Base-by-base conservation (phyloP, 2,329 filamentous ascomycete genomes). In the Chaetomiaceae sp. region DNA sequence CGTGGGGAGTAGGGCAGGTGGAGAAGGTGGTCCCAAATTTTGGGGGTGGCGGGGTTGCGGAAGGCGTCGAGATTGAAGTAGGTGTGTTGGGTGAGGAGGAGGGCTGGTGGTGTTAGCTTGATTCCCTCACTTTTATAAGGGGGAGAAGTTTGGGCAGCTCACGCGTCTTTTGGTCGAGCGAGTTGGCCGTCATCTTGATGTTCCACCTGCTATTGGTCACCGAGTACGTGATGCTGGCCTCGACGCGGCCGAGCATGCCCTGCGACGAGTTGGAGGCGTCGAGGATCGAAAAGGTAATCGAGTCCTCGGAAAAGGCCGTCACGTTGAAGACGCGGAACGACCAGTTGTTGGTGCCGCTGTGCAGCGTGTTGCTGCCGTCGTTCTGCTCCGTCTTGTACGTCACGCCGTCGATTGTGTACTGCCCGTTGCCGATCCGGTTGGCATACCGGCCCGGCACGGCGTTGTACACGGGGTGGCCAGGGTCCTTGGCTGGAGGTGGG, bases 41-140 rank as follows among this genome's bases (percentile, higher is more conserved):
- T 72, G 33, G 73, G 65, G 3, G 77, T 77, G 25, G 72, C 68
- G 1, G 79, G 75, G 63, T 84, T 78, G 57, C 74, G 75, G 67
- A 79, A 85, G 13, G 77, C 82, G 58, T 85, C 82, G 20, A 86
- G 72, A 66, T 85, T 85, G 77, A 83, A 85, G 72, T 85, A 86
- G 43, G 78, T 80, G 66, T 85, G 82, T 38, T 82, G 81, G 27
- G 77, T 82, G 37, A 85, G 70, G 77, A 85, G 82, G 62, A 85
- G 75, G 1, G 82, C 69, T 70, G 16, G 7, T 10, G 27, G 44
- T 30, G 30, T 12, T 33, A 27, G 25, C 4, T 7, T 40, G 47
- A 3, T 46, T 6, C 35, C 27, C 27, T 69, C 35, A 69, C 34
- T 17, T 41, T 8, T 54, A 33, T 34, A 31, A 9, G 17, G 30